Evolutionary conservation across 208 protist genomes (phyloP).

Genomic region (Trypanosoma avium): DNA sequence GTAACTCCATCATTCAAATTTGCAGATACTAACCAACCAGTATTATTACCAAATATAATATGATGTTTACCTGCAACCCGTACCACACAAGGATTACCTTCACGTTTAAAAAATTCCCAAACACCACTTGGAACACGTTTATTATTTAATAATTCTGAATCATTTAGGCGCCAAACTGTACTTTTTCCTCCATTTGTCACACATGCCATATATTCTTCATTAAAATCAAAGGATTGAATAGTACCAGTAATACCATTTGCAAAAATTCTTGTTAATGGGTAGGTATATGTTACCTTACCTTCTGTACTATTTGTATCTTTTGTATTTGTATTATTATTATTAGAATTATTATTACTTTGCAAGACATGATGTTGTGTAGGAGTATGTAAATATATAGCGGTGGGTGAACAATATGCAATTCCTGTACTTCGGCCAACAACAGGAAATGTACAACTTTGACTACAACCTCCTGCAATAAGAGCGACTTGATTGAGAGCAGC

Average conservation of each 20-base stretch:
- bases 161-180: slow-evolving; percentile 50
- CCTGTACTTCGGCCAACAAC: slow-evolving; percentile 50
- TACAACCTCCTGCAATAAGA: slow-evolving; percentile 68
- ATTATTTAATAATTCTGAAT: slow-evolving; percentile 52
- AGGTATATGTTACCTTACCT: slow-evolving; percentile 31
- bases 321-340: not conserved
- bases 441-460: slow-evolving; percentile 45
- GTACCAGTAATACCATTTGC: slow-evolving; percentile 41
- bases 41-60: slow-evolving; percentile 71
- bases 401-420: slow-evolving; percentile 62
- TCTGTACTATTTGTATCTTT: not conserved
- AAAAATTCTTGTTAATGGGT: slow-evolving; percentile 55
- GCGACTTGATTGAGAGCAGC: slow-evolving; percentile 67
- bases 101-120: slow-evolving; percentile 42
- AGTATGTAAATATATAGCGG: slow-evolving; percentile 62
- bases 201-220: slow-evolving; percentile 78
- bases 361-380: slow-evolving; percentile 29
- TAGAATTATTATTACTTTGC: slow-evolving; percentile 21
- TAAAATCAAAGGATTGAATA: slow-evolving; percentile 76
- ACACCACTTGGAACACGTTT: slow-evolving; percentile 43
- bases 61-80: slow-evolving; percentile 82
- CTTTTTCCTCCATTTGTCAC: slow-evolving; percentile 49
- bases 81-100: slow-evolving; percentile 68
- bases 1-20: slow-evolving; percentile 64
- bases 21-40: slow-evolving; percentile 68